Percentiles rank a stretch among this genome's conserved stretches.
phyloP scores from a whole-genome alignment of 257 asterid species.

The Gentiana dahurica region DNA sequence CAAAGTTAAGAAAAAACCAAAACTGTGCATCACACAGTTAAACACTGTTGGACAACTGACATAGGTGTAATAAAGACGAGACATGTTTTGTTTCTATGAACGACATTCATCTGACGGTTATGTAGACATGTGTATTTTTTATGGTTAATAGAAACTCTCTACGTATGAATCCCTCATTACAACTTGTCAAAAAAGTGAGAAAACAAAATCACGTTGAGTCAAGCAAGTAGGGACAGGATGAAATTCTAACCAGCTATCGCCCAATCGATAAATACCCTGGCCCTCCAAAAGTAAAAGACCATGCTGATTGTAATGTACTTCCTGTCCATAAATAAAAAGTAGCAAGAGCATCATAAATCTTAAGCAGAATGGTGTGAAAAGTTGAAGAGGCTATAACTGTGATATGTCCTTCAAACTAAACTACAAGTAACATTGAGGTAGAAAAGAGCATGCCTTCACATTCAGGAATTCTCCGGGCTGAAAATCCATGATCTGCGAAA shows the following conservation, averaged over 20 bases:
- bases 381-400: too few relatives aligned
- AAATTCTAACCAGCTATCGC: constrained; percentile 74
- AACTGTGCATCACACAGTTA: too few relatives aligned
- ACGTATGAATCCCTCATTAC: too few relatives aligned
- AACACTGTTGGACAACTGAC: too few relatives aligned
- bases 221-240: not conserved
- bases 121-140: too few relatives aligned
- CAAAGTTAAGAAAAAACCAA: too few relatives aligned
- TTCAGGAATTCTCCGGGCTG: constrained; percentile 95
- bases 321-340: constrained; percentile 41
- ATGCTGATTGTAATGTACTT: constrained; percentile 92
- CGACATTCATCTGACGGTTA: too few relatives aligned
- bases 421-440: not conserved
- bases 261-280: constrained; percentile 86
- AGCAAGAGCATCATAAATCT: not conserved
- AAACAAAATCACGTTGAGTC: not conserved
- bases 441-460: constrained; percentile 56
- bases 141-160: too few relatives aligned
- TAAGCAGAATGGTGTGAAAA: too few relatives aligned
- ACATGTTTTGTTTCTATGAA: too few relatives aligned
- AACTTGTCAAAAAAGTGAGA: not conserved
- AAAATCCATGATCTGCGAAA: constrained; percentile 89
- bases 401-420: not conserved
- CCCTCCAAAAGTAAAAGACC: constrained; percentile 93
- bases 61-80: too few relatives aligned